Conservation (phyloP, 805 yeast species). For the Jamesozyma hellenica region DNA sequence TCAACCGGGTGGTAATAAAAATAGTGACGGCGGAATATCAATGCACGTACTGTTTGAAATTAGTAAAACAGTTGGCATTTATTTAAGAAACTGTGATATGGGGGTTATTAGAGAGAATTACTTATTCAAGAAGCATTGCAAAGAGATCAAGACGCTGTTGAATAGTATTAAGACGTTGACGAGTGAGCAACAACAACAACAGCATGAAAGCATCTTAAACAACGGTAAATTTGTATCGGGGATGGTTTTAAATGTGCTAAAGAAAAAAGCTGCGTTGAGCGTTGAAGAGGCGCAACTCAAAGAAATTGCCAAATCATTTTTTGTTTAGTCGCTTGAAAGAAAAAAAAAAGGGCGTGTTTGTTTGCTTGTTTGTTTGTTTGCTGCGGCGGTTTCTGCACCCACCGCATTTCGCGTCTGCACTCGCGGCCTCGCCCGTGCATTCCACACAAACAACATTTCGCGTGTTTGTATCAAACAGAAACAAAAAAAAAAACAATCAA, state of each 20-base stretch:
- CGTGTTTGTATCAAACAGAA: no score
- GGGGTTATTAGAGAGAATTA: conserved; percentile 2
- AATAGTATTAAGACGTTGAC: no score
- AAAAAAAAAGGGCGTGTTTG: no score
- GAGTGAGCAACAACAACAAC: no score
- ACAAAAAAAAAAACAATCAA: no score
- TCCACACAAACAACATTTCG: no score
- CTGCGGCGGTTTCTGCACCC: no score
- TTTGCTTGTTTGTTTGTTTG: no score
- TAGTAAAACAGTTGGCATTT: conserved; percentile 25
- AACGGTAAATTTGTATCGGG: conserved; percentile 26
- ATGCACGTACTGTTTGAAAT: conserved; percentile 21
- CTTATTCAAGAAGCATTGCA: conserved; percentile 8
- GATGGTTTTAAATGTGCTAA: conserved; percentile 13
- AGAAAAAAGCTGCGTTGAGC: conserved; percentile 5
- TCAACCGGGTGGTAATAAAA: conserved; percentile 1
- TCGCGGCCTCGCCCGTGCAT: no score
- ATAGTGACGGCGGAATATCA: conserved; percentile 8
- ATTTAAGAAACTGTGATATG: conserved; percentile 11
- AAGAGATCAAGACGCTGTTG: conserved; percentile 10
- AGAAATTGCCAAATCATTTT: conserved; percentile 6
- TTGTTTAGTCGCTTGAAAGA: no score
- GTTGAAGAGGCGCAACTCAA: conserved; percentile 9
- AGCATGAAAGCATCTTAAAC: conserved; percentile 20
- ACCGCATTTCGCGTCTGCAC: no score